Evolutionary conservation across 2,329 filamentous ascomycete genomes (phyloP), one percentile per base, ranked within the genome.

Genomic region (Xylaria sp.): DNA sequence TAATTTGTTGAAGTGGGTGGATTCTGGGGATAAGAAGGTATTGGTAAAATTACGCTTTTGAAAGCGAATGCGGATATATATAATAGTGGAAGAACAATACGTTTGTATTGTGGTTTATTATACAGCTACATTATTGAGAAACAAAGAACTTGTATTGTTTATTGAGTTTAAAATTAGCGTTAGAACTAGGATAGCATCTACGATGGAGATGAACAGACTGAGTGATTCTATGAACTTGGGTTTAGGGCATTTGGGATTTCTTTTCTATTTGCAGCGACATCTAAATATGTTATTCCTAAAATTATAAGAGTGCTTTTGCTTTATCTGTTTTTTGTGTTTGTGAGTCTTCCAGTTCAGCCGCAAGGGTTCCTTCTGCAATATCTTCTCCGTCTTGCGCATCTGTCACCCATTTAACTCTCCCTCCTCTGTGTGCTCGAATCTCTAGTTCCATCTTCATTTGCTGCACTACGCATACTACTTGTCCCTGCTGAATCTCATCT

Each of bases 391-490:
- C 67, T 62, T 63, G 47, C 6, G 58, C 65, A 31, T 68, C 65
- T 2, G 61, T 67, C 7, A 69, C 51, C 67, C 67, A 68, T 65
- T 61, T 69, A 5, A 69, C 65, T 39, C 51, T 59, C 2, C 67
- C 67, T 1, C 65, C 61, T 44, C 45, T 63, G 9, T 17, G 58
- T 17, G 67, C 61, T 47, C 67, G 65, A n/a, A 69, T 62, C 31
- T 67, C 65, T 1, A 69, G 44, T 38, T 69, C 67, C 67, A 69
- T 69, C 29, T 69, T 69, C 67, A 68, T 69, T 27, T 69, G 67
- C 15, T 68, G 67, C 22, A 68, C 50, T 11, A 68, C 59, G 20
- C 67, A 69, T 6, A 69, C 44, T 2, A 67, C 67, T 38, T 68
- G 67, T 25, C 67, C 67, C 13, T 58, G 39, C n/a, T 31, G 27